Evolutionary conservation across 164 flowering plant species (phyloP).

Genomic region (Vitis vinifera): ASM3070453v1 NC_081819.1:6881001-6881500

Average conservation of each 20-base stretch:
- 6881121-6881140: slow-evolving; percentile 79
- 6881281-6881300: not conserved
- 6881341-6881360: not conserved
- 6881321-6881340: not conserved
- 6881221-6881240: slow-evolving; percentile 53
- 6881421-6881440: no score
- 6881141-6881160: slow-evolving; percentile 88
- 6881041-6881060: not conserved
- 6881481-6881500: no score
- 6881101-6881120: slow-evolving; percentile 62
- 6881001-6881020: not conserved
- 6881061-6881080: slow-evolving; percentile 82
- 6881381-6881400: not conserved
- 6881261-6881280: slow-evolving; percentile 42
- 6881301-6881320: not conserved
- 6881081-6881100: slow-evolving; percentile 85
- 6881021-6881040: not conserved
- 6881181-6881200: slow-evolving; percentile 57
- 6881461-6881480: no score
- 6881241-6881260: slow-evolving; percentile 50
- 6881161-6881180: slow-evolving; percentile 79
- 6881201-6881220: slow-evolving; percentile 74
- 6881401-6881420: no score
- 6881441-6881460: no score
- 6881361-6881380: not conserved